Conservation (phyloP, 148 eudicot genomes). For the Simmondsia chinensis region DNA sequence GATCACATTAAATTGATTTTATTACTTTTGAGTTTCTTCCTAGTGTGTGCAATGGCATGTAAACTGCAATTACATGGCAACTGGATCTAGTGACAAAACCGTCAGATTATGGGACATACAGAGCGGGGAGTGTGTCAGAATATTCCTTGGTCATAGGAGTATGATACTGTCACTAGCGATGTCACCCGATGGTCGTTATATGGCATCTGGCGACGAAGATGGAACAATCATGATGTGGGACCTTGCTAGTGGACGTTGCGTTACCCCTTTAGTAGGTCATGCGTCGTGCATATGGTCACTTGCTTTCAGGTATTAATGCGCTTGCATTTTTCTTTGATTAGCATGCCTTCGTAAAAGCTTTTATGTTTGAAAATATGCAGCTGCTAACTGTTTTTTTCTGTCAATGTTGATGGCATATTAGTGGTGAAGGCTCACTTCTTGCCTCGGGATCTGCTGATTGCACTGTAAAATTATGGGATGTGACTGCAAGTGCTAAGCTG, state of each 20-base stretch:
- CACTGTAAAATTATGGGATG: constrained; percentile 96
- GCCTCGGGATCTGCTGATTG: constrained; percentile 99
- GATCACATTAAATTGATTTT: constrained; percentile 1
- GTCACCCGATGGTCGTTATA: constrained; percentile 99
- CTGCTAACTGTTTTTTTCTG: background rate
- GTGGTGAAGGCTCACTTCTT: constrained; percentile 97
- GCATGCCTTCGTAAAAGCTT: background rate
- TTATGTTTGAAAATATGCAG: background rate
- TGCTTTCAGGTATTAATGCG: constrained; percentile 77
- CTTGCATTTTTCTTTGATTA: background rate
- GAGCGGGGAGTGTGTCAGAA: constrained; percentile 88
- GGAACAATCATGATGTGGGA: constrained; percentile 99
- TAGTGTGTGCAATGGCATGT: constrained; percentile 98
- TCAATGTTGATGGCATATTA: constrained; percentile 16
- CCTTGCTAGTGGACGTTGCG: constrained; percentile 83
- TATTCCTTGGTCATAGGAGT: constrained; percentile 92
- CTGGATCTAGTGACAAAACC: constrained; percentile 99
- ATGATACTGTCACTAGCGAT: constrained; percentile 79
- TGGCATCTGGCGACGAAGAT: constrained; percentile 99
- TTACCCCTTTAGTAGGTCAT: constrained; percentile 89
- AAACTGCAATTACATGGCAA: constrained; percentile 95
- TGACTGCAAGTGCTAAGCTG: constrained; percentile 59
- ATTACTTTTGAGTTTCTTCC: constrained; percentile 5
- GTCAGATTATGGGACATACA: constrained; percentile 97
- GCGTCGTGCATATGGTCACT: constrained; percentile 93